These are phyloP conservation scores for Smittium culicis DNA, from an alignment of 371 early-diverging fungal species.

Conservation along the genomic window DNA sequence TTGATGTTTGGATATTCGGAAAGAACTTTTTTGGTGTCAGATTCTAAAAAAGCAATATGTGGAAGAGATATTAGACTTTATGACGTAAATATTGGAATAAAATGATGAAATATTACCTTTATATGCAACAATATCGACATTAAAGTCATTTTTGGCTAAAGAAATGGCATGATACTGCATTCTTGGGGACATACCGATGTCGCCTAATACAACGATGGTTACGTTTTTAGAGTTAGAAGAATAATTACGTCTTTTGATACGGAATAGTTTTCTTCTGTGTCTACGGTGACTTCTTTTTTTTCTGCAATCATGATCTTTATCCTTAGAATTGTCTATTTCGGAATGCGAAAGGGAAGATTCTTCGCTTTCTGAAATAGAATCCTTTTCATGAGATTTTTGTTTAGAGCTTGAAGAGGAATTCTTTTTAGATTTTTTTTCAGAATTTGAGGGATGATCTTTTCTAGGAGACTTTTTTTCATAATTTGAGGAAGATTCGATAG, in stretches of 20 bases:
- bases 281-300: neutral
- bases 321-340: neutral
- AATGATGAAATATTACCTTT: conserved; percentile 21
- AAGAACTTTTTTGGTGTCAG: neutral
- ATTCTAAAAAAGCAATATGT: conserved; percentile 5
- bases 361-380: no score
- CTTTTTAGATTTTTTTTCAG: neutral
- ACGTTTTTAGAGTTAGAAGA: conserved; percentile 21
- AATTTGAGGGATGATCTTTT: neutral
- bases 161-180: conserved; percentile 86
- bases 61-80: conserved; percentile 21
- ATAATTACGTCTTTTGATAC: neutral
- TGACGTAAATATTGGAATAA: neutral
- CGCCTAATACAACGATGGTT: conserved; percentile 72
- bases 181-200: conserved; percentile 88
- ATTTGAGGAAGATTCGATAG: no score
- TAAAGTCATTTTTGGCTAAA: conserved; percentile 49
- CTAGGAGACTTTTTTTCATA: no score
- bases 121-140: conserved; percentile 77
- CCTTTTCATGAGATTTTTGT: no score
- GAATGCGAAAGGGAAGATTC: neutral
- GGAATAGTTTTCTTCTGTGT: neutral
- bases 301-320: no score
- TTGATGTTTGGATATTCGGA: neutral
- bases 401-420: no score